Base-by-base conservation (phyloP, 805 yeast species). In the Henningerozyma blattae region DNA sequence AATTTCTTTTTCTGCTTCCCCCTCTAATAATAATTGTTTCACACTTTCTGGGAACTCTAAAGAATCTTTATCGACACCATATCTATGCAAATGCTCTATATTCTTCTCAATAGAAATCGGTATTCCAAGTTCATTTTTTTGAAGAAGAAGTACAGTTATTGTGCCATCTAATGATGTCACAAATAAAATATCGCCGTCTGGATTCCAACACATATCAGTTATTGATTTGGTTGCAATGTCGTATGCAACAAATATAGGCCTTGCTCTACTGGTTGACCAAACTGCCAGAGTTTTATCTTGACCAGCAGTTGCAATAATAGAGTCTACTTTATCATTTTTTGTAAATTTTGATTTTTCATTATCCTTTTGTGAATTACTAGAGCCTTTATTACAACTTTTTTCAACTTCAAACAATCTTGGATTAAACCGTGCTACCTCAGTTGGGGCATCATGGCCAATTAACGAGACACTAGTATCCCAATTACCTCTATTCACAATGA, bases 291-390 rank as follows among this genome's bases (percentile, higher is more conserved):
- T 71, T 47, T 83, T 76, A 56, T 89, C 98, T 57, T 89, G 97
- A 9, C 97, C 97, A 12, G 89, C 95, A 19, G 95, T 81, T 2
- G 96, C 95, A n/a, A 89, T 64, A 1, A 89, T 71, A 0, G 95
- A 78, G 6, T 80, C 66, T 34, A 68, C 60, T 10, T 36, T 28
- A 20, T 31, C 38, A 15, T 28, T 33, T 13, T 31, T 5, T 25
- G 22, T 16, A 17, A 29, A 26, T 15, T 24, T 36, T 15, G 31
- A 30, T 15, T 33, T 31, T 15, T 45, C 44, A 15, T 44, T 46
- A 15, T 41, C 44, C n/a, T n/a, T n/a, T n/a, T n/a, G n/a, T n/a
- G n/a, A n/a, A 24, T 24, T n/a, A 24, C 15, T 10, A n/a, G 7
- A 6, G 5, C 7, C 27, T 10, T 24, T 24, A n/a, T n/a, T n/a